Base-by-base conservation (phyloP, 306 rosid species). In the Betula pendula region DNA sequence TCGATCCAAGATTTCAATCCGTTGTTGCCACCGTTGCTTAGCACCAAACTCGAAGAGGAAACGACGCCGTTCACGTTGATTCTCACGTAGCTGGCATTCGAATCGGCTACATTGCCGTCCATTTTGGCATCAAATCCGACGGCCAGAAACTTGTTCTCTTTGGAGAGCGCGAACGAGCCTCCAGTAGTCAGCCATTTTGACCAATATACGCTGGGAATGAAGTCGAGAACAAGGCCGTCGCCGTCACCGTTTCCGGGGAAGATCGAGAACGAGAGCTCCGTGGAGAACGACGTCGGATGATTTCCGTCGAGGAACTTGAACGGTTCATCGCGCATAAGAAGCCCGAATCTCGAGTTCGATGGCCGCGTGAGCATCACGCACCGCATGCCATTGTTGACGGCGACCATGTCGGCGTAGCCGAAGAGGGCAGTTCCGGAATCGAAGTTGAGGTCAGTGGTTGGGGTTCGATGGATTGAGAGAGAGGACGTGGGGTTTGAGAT, bases 1-100 rank as follows among this genome's bases (percentile, higher is more conserved):
- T 87, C 90, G 40, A 87, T 71, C 90, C 90, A 87, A 40, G 86
- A 76, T 48, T 74, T 79, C 66, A 79, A 67, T 58, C 8, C 14
- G 13, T 44, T 44, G 45, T 76, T 84, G 2, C 74, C 86, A 3
- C 76, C 87, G 9, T 60, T 62, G 38, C 33, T 78, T 0, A 77
- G 74, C 27, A 71, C 74, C 33, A 74, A 70, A 44, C 68, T 71
- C 67, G 75, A 43, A 3, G 67, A 33, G 16, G 81, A 66, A 47
- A 60, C 81, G 51, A 71, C 49, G 75, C 74, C 75, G 52, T 83
- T 83, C 69, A 65, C 67, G 58, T 79, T 56, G 5, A 81, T 67
- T 48, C 75, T 81, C 3, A 79, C 1, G 29, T 75, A 74, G 70
- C 77, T 80, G 9, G 56, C 77, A 75, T 66, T 60, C 68, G 72